Evolutionary conservation across 2,329 filamentous ascomycete genomes (phyloP), one percentile per base, ranked within the genome.

Genomic region (Colletotrichum kahawae): DNA sequence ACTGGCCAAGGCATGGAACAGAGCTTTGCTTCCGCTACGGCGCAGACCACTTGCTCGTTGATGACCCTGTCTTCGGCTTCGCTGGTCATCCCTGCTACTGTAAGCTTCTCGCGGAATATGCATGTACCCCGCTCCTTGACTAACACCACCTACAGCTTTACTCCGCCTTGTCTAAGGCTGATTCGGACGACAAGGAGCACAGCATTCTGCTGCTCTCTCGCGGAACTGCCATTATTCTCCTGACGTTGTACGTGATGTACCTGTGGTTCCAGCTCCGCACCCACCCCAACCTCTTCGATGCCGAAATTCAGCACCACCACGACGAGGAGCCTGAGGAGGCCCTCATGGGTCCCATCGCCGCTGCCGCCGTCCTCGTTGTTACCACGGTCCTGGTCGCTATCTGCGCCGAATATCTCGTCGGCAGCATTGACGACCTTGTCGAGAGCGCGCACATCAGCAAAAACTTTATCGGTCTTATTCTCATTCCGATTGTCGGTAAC

Each of bases 401-500:
- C 70, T 95, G 94, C 80, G 94, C 94, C 77, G 94, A 95, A 76
- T 95, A 94, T 79, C 88, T 96, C 8, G 94, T 96, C 38, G 92
- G 91, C 79, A 94, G 92, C 80, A 95, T 95, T 79, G 93, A 95
- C 77, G 87, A 88, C 33, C 90, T 96, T 62, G 94, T 95, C 29
- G 88, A 91, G 78, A 91, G 88, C 57, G 91, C 92, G 3, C 89
- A 92, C 75, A 94, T 96, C 82, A 95, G 92, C 86, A 94, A 94
- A 84, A 95, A 92, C 2, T 96, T 96, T 79, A 95, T 96, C 79
- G 94, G 94, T 87, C 86, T 95, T 64, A 94, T 95, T 65, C 86
- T 95, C 24, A 93, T 95, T 64, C 94, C 94, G 4, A 95, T 95
- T 78, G 94, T 95, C 36, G 94, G 94, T 57, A 95, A 95, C 79